A percentile compares a stretch with the other conserved stretches of the same genome.
These are phyloP conservation scores for Physocladia obscura DNA, from an alignment of 192 early-diverging fungal genomes.

Conservation along the genomic window DNA sequence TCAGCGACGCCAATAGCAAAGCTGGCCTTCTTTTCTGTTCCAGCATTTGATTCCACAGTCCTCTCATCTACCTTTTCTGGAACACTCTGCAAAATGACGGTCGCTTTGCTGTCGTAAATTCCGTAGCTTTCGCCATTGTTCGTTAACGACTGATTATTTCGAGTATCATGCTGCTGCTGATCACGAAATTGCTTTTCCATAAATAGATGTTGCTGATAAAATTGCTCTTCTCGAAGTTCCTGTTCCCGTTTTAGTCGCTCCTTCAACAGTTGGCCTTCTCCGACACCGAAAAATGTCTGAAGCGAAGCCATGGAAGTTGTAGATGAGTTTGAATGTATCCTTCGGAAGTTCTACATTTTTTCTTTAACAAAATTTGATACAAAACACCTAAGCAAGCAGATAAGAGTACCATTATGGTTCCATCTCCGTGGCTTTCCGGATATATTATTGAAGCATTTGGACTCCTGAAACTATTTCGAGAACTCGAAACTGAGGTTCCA, in stretches of 20 bases:
- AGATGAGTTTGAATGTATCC: slow-evolving; percentile 11
- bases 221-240: slow-evolving; percentile 7
- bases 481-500: no score
- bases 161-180: neutral
- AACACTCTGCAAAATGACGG: no score
- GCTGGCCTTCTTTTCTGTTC: slow-evolving; percentile 7
- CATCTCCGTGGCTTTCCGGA: no score
- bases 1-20: slow-evolving; percentile 18
- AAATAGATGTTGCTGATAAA: neutral
- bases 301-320: neutral
- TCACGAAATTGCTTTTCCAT: neutral
- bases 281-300: slow-evolving; percentile 26
- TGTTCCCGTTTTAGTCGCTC: slow-evolving; percentile 1
- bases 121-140: neutral
- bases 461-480: no score
- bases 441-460: no score
- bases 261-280: slow-evolving; percentile 23
- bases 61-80: neutral
- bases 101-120: no score
- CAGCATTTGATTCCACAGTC: neutral
- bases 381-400: no score
- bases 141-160: neutral
- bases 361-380: neutral
- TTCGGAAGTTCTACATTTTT: neutral
- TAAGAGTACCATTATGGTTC: no score